Base-by-base conservation (phyloP, 176 grass and related monocot species). In the Aegilops longissima region DNA sequence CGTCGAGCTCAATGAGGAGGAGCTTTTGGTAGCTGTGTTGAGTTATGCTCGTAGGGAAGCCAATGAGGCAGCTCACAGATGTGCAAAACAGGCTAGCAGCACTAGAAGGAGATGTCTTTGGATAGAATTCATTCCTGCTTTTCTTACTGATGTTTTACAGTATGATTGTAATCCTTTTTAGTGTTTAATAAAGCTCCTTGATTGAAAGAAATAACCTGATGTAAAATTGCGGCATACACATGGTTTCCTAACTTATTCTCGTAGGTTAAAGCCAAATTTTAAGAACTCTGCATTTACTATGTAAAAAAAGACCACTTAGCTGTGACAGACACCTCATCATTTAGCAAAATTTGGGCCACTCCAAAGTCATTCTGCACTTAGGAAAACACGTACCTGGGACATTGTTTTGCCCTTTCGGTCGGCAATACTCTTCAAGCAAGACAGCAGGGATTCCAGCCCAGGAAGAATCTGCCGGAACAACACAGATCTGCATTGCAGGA, bases 401-500 rank as follows among this genome's bases (percentile, higher is more conserved):
- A 94, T 94, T 25, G 90, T 99, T 85, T 99, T 99, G 25, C 88
- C 81, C 44, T 95, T 98, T 83, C 75, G 88, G 72, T 94, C 65
- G 66, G 94, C 89, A 66, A 93, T 94, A 18, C 52, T 35, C 78
- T 61, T 88, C 65, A 94, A 80, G n/a, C 84, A 94, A 81, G 61
- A 54, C 61, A 98, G 87, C 65, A 96, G 78, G 83, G 92, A 72
- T n/a, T 87, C 87, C 51, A 99, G 42, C 29, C 94, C 92, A 82
- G 97, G 97, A 66, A 99, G 90, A 88, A 99, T 93, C 86, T 99
- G 97, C 21, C 92, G 89, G 83, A 99, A 96, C 64, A 99, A 85
- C 59, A 99, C 80, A 40, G 79, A 86, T 80, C 97, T 99, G 90
- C 9, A 70, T 64, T 81, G 87, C 7, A 54, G 69, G 80, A 23